Conservation (phyloP, 805 yeast species). For the Blastobotrys muscicola region DNA sequence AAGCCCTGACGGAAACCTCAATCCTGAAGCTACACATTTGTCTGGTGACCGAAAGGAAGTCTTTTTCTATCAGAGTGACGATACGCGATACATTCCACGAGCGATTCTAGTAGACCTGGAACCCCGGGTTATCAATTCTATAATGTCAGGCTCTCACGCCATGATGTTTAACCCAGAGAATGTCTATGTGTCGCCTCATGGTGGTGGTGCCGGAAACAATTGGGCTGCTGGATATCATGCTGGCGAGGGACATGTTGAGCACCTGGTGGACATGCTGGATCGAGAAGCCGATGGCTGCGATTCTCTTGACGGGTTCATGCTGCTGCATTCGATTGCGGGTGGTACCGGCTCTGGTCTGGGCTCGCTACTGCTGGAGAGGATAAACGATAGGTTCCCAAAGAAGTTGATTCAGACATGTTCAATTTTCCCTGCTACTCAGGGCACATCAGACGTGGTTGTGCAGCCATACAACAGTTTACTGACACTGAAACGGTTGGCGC, state of each 20-base stretch:
- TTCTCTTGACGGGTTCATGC: constrained; percentile 79
- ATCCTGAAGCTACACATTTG: constrained; percentile 28
- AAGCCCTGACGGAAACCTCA: constrained; percentile 46
- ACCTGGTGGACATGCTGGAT: constrained; percentile 73
- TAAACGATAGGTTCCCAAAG: constrained; percentile 75
- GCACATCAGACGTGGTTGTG: constrained; percentile 91
- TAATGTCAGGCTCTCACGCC: constrained; percentile 39
- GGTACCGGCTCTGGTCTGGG: constrained; percentile 99
- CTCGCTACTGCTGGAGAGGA: constrained; percentile 62
- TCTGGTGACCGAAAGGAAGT: constrained; percentile 63
- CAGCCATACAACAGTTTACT: constrained; percentile 90
- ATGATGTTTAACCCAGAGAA: constrained; percentile 78
- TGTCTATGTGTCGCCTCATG: constrained; percentile 66
- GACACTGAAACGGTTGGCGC: constrained; percentile 72
- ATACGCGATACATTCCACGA: constrained; percentile 77
- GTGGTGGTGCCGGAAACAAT: constrained; percentile 91
- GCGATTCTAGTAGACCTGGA: constrained; percentile 80
- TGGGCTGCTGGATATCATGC: constrained; percentile 88
- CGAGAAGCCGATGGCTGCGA: constrained; percentile 88
- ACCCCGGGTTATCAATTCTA: constrained; percentile 67
- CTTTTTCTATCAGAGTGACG: constrained; percentile 70
- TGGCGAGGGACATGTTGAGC: constrained; percentile 60
- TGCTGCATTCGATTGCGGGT: constrained; percentile 93
- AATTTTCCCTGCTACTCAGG: constrained; percentile 70
- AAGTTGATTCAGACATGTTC: constrained; percentile 78